These are phyloP conservation scores for Penicillium sumatraense DNA, from an alignment of 2,329 filamentous ascomycete species.

Conservation along the genomic window DNA sequence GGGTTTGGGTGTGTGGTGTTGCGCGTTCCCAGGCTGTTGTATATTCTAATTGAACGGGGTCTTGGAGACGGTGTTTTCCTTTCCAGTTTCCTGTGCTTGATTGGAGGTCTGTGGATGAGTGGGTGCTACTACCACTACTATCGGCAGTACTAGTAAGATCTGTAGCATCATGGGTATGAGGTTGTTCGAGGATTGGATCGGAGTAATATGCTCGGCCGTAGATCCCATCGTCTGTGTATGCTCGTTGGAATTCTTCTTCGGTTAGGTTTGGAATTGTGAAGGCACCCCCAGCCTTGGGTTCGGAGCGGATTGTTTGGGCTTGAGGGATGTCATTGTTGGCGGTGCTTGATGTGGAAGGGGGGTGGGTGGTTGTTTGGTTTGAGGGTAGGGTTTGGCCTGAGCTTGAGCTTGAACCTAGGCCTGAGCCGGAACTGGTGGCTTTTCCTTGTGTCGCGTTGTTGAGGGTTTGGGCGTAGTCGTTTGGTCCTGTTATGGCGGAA, in stretches of 20 bases:
- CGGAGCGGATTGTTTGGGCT: background rate
- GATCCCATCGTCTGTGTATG: background rate
- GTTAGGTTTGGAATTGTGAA: constrained; percentile 17
- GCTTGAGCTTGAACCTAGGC: background rate
- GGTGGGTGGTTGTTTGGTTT: background rate
- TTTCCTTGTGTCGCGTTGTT: constrained; percentile 22
- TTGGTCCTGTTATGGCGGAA: constrained; percentile 27
- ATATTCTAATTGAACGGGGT: constrained; percentile 19
- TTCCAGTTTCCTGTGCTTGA: constrained; percentile 22
- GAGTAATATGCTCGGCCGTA: background rate
- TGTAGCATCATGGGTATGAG: too few relatives aligned
- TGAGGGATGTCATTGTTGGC: constrained; percentile 10
- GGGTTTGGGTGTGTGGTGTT: constrained; percentile 2
- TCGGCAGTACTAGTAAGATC: too few relatives aligned
- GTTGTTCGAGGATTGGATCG: constrained; percentile 2
- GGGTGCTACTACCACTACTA: too few relatives aligned
- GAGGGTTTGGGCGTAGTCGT: constrained; percentile 24
- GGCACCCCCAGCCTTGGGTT: constrained; percentile 6
- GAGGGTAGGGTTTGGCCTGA: background rate
- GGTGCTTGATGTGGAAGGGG: background rate
- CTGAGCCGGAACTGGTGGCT: background rate
- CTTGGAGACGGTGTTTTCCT: constrained; percentile 23
- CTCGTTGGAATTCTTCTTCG: constrained; percentile 27
- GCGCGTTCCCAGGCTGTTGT: constrained; percentile 29
- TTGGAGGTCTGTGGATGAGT: too few relatives aligned